Conservation (phyloP, 495 filamentous ascomycete species). For the Gamarada debralockiae region DNA sequence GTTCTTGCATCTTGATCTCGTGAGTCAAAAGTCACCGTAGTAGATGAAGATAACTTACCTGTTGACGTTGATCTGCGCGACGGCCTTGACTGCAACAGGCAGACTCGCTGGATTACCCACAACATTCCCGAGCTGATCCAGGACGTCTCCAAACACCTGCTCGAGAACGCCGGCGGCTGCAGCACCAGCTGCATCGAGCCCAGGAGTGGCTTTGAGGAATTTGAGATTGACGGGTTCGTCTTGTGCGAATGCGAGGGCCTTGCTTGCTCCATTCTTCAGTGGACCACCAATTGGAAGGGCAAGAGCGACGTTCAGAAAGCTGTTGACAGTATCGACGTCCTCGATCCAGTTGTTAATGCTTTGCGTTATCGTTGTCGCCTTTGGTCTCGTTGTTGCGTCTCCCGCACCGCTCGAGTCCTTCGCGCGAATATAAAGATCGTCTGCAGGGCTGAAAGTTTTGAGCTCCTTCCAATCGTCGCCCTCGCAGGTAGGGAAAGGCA, state of each 20-base stretch:
- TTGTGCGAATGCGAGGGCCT: slow-evolving; percentile 2
- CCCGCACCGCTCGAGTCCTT: too few relatives aligned
- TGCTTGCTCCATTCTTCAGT: neutral
- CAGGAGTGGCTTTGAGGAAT: slow-evolving; percentile 6
- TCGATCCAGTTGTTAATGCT: slow-evolving; percentile 6
- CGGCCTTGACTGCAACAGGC: slow-evolving; percentile 4
- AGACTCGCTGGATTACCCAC: neutral
- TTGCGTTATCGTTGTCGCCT: slow-evolving; percentile 3
- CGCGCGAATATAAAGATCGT: too few relatives aligned
- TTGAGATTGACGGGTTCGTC: slow-evolving; percentile 7
- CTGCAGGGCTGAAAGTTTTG: too few relatives aligned
- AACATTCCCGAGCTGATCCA: slow-evolving; percentile 7
- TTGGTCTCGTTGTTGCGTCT: neutral
- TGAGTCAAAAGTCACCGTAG: too few relatives aligned
- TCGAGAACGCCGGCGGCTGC: slow-evolving; percentile 1
- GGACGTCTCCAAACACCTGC: slow-evolving; percentile 5
- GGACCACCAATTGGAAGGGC: neutral
- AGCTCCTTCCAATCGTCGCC: too few relatives aligned
- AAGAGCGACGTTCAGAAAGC: slow-evolving; percentile 4
- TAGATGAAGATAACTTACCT: too few relatives aligned
- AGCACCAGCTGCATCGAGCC: neutral
- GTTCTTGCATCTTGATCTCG: too few relatives aligned
- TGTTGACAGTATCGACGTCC: slow-evolving; percentile 4
- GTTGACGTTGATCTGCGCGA: slow-evolving; percentile 1
- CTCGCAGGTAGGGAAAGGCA: too few relatives aligned